These are phyloP conservation scores for Lachnellula suecica DNA, from an alignment of 2,329 filamentous ascomycete genomes.

Conservation along the genomic window DNA sequence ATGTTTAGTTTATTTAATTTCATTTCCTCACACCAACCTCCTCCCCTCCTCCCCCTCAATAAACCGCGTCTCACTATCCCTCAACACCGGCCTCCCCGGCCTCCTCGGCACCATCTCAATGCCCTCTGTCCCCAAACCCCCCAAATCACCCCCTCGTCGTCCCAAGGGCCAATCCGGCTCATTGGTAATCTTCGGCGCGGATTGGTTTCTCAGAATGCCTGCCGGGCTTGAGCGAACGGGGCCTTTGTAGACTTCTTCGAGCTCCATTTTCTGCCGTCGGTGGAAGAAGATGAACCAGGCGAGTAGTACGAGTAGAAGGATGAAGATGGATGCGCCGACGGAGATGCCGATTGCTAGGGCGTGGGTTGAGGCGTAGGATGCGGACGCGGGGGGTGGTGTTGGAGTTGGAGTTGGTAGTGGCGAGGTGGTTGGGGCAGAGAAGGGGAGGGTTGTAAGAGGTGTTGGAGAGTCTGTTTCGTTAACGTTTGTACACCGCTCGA, in stretches of 20 bases:
- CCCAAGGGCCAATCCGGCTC: neutral
- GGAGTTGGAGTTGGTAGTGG: neutral
- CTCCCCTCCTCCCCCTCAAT: neutral
- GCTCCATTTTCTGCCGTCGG: neutral
- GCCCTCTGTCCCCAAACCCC: neutral
- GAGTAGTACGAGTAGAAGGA: neutral
- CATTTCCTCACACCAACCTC: neutral
- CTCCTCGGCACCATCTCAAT: neutral
- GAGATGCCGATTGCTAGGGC: neutral
- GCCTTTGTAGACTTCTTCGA: neutral
- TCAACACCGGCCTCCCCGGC: neutral
- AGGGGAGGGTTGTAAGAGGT: neutral
- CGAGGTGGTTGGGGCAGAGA: neutral
- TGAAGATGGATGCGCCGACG: neutral
- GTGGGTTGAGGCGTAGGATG: neutral
- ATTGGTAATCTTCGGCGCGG: neutral
- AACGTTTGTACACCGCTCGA: too few species aligned
- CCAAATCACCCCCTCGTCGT: neutral
- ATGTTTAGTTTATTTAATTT: too few species aligned
- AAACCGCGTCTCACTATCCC: neutral
- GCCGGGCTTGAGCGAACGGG: neutral
- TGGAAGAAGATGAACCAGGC: neutral
- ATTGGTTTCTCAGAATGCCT: neutral
- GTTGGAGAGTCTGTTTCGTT: too few species aligned
- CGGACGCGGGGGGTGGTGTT: neutral